Conservation (phyloP, 257 asterid genomes). For the Cinchona pubescens region DNA sequence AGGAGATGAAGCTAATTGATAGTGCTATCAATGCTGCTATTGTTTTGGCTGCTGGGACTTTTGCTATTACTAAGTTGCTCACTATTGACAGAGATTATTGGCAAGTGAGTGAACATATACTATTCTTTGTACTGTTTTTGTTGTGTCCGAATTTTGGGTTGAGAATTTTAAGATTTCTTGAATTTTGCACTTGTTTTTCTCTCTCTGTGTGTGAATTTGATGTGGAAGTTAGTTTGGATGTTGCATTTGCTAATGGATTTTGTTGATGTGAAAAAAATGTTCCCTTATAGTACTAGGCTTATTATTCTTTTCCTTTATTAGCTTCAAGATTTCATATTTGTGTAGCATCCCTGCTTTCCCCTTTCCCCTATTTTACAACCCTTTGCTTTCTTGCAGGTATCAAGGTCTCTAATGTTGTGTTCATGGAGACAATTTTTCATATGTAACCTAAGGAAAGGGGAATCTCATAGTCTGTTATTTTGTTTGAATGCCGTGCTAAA, state of each 20-base stretch:
- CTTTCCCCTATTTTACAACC: too few relatives aligned
- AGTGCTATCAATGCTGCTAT: constrained; percentile 70
- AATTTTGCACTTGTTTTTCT: not conserved
- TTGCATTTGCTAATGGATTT: not conserved
- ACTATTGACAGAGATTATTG: constrained; percentile 75
- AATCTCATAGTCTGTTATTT: too few relatives aligned
- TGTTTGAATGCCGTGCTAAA: too few relatives aligned
- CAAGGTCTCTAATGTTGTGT: too few relatives aligned
- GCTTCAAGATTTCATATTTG: not conserved
- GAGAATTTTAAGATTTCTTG: not conserved
- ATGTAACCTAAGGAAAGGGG: too few relatives aligned
- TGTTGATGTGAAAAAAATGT: not conserved
- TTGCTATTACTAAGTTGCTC: constrained; percentile 73
- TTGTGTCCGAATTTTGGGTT: not conserved
- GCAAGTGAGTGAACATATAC: constrained; percentile 59
- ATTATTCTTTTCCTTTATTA: not conserved
- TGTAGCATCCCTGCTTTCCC: not conserved
- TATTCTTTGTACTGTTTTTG: not conserved
- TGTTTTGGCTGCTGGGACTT: constrained; percentile 74
- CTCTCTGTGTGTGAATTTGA: not conserved
- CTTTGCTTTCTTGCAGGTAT: too few relatives aligned
- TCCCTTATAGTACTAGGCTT: not conserved
- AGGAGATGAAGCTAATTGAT: constrained; percentile 48
- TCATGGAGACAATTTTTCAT: too few relatives aligned
- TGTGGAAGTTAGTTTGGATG: not conserved